Evolutionary conservation across 2,329 filamentous ascomycete genomes (phyloP).

Genomic region (Neonectria neomacrospora): DNA sequence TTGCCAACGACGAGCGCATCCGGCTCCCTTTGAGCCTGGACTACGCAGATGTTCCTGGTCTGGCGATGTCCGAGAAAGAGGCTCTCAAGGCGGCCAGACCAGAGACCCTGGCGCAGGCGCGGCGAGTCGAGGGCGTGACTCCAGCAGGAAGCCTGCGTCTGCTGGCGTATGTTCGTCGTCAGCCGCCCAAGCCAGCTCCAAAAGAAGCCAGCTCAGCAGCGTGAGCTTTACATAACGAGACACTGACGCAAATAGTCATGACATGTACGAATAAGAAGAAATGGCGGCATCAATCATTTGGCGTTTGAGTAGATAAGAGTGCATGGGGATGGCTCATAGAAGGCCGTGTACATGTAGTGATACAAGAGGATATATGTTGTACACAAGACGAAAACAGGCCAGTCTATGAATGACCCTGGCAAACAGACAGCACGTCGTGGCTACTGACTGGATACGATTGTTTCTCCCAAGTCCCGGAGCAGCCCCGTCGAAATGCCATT

Average conservation of each 20-base stretch:
- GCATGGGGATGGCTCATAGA: background rate
- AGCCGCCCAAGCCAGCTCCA: conserved; percentile 7
- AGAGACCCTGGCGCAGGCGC: conserved; percentile 88
- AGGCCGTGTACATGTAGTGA: conserved; percentile 10
- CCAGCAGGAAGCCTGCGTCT: conserved; percentile 70
- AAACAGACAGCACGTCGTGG: background rate
- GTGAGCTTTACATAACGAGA: background rate
- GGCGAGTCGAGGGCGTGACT: conserved; percentile 83
- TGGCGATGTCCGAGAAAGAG: conserved; percentile 83
- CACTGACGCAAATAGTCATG: background rate
- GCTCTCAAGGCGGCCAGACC: conserved; percentile 77
- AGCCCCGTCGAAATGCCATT: background rate
- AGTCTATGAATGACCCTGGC: background rate
- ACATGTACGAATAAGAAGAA: conserved; percentile 14
- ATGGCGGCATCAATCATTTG: background rate
- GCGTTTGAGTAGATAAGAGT: conserved; percentile 3
- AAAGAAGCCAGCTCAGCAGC: background rate
- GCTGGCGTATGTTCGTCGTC: conserved; percentile 67
- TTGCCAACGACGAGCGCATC: conserved; percentile 81
- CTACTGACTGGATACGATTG: conserved; percentile 2
- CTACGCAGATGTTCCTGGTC: conserved; percentile 76
- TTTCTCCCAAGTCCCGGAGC: background rate
- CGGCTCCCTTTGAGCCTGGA: conserved; percentile 78
- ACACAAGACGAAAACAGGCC: conserved; percentile 1
- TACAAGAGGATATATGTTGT: conserved; percentile 16